Evolutionary conservation across 805 yeast species (phyloP).

Genomic region (Helenozyma baotianmanensis): DNA sequence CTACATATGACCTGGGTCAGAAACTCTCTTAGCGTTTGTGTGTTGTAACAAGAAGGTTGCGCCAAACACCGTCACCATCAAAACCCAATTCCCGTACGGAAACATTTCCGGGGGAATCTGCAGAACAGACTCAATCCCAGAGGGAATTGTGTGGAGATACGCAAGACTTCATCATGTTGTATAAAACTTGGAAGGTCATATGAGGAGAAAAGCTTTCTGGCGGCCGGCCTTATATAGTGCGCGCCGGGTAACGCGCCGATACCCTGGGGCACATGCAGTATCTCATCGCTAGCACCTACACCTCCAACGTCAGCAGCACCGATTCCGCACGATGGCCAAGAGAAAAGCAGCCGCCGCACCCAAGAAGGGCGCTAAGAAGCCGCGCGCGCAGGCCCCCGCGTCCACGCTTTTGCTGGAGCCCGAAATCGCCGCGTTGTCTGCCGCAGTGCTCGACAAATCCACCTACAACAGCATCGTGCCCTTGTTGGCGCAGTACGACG

Average conservation of each 20-base stretch:
- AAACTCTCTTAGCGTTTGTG: constrained; percentile 41
- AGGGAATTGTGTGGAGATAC: constrained; percentile 45
- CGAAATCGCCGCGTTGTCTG: constrained; percentile 20
- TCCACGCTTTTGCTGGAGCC: constrained; percentile 13
- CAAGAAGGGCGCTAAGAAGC: constrained; percentile 6
- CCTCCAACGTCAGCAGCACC: background rate
- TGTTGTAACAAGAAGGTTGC: constrained; percentile 45
- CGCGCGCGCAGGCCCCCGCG: constrained; percentile 4
- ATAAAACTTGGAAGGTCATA: constrained; percentile 68
- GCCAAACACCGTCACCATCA: constrained; percentile 47
- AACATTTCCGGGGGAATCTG: constrained; percentile 33
- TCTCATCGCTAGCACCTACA: constrained; percentile 5
- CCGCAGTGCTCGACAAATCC: constrained; percentile 38
- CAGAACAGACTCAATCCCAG: constrained; percentile 34
- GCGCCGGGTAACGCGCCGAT: constrained; percentile 19
- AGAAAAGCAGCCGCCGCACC: constrained; percentile 12
- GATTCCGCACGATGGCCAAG: constrained; percentile 14
- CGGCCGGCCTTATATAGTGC: constrained; percentile 15
- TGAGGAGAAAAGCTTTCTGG: constrained; percentile 20
- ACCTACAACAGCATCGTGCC: constrained; percentile 53
- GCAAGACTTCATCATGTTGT: constrained; percentile 60
- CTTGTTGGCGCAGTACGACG: constrained; percentile 38
- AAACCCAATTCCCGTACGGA: constrained; percentile 38
- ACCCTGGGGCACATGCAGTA: constrained; percentile 5
- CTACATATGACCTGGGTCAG: constrained; percentile 46